Base-by-base conservation (phyloP, 164 flowering plant species). In the Annona squamosa region DNA sequence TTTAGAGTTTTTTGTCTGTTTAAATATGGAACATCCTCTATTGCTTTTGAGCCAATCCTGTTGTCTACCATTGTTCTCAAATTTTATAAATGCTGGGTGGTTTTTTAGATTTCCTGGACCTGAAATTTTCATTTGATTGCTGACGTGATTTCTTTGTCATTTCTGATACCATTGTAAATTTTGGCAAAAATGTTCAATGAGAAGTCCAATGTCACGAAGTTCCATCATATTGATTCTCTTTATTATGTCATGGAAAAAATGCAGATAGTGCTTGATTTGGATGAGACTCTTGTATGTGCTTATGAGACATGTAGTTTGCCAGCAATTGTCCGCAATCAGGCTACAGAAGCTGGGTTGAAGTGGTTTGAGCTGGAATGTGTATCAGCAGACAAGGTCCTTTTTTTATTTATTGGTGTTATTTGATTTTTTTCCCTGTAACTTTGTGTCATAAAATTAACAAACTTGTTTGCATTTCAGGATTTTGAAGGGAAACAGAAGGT, bases 251-350 rank as follows among this genome's bases (percentile, higher is more conserved):
- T 65, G 67, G 67, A 5, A 65, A 70, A 63, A 19, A 61, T 81
- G 82, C 87, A 95, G 98, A 87, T 91, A 63, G 97, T 95, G 76
- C 98, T 93, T 76, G 99, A 95, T 76, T 84, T 95, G 86, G 99
- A 95, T 76, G 99, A 93, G 78, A 95, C 99, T 72, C 81, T 95
- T 7, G 87, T 95, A 4, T 93, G 98, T 83, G 91, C 98, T 47
- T 95, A 93, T 79, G 99, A 95, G 81, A 88, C 96, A 46, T 86
- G 92, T 72, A 91, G 89, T 77, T 82, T 95, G 80, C 94, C 98
- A 71, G 77, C 81, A 70, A 26, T 67, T 66, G 59, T 95, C 63
- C 89, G 88, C 61, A 76, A 75, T 79, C 99, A 90, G 80, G 99
- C 98, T 67, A 83, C 80, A 16, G 92, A 93, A 77, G 99, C 90